Percentiles rank a stretch among this genome's conserved stretches.
These are phyloP conservation scores for Mycena sp. DNA, from an alignment of 1,284 basidiomycete species.

Conservation along the genomic window DNA sequence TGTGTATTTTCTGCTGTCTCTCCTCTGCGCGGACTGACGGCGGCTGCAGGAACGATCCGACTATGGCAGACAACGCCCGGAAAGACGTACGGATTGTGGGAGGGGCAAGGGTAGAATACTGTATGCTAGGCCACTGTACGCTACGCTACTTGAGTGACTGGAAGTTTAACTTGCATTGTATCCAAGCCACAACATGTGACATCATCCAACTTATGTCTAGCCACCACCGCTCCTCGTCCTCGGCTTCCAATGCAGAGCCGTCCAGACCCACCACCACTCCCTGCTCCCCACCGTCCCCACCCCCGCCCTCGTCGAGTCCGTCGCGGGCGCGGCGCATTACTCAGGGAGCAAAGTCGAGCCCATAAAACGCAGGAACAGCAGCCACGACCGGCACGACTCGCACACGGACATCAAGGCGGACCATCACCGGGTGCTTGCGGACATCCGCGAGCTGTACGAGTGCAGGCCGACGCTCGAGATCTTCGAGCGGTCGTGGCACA, in stretches of 20 bases:
- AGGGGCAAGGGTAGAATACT: slow-evolving; percentile 62
- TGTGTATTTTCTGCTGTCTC: too few relatives aligned
- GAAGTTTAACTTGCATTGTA: too few relatives aligned
- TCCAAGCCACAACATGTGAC: background rate
- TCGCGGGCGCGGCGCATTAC: slow-evolving; percentile 68
- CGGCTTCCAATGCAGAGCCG: slow-evolving; percentile 35
- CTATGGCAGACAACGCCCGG: slow-evolving; percentile 97
- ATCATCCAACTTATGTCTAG: background rate
- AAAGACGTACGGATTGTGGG: slow-evolving; percentile 94
- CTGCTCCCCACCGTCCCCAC: slow-evolving; percentile 55
- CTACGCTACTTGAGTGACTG: too few relatives aligned
- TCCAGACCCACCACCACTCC: slow-evolving; percentile 56
- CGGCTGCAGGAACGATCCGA: slow-evolving; percentile 75
- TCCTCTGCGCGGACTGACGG: too few relatives aligned
- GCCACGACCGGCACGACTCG: slow-evolving; percentile 38
- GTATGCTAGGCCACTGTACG: too few relatives aligned
- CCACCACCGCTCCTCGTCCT: slow-evolving; percentile 41
- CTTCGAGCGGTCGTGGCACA: slow-evolving; percentile 65
- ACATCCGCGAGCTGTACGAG: slow-evolving; percentile 68
- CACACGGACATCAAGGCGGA: slow-evolving; percentile 49
- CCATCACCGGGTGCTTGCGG: slow-evolving; percentile 57
- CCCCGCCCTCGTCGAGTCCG: slow-evolving; percentile 60
- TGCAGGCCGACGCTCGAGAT: slow-evolving; percentile 64
- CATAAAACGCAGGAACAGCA: slow-evolving; percentile 47
- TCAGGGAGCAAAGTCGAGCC: slow-evolving; percentile 53